These are phyloP conservation scores for Eragrostis curvula DNA, from an alignment of 176 grass and related monocot species.

Conservation along the genomic window DNA sequence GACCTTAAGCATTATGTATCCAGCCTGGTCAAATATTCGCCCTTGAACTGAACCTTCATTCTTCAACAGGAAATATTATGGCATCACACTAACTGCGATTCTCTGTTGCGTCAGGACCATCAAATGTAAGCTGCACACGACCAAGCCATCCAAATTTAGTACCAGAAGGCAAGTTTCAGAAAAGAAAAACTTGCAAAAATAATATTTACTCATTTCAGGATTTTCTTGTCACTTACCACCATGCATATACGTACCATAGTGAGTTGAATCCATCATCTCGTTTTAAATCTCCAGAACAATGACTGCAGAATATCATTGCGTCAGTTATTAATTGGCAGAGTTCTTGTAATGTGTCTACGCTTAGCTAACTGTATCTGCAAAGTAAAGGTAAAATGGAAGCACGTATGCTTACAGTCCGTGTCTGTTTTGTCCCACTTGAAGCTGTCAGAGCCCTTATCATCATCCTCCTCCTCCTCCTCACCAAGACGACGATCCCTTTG, in stretches of 20 bases:
- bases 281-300: constrained; percentile 95
- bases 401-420: constrained; percentile 87
- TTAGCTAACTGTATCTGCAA: too few relatives aligned
- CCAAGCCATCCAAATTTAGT: constrained; percentile 3
- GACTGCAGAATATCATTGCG: constrained; percentile 45
- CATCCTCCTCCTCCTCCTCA: constrained; percentile 51
- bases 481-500: neutral
- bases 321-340: neutral
- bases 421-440: constrained; percentile 95
- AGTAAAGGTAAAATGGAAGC: neutral
- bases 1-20: neutral
- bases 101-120: neutral
- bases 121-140: constrained; percentile 11
- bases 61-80: constrained; percentile 19
- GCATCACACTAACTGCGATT: neutral
- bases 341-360: too few relatives aligned
- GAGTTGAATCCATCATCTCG: constrained; percentile 2
- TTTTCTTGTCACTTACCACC: constrained; percentile 11
- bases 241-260: constrained; percentile 6
- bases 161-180: neutral
- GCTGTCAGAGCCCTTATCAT: constrained; percentile 47
- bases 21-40: constrained; percentile 7
- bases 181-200: neutral
- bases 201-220: neutral
- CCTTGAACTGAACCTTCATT: neutral